Conservation (phyloP, 164 flowering plant genomes). For the Buxus sempervirens region DNA sequence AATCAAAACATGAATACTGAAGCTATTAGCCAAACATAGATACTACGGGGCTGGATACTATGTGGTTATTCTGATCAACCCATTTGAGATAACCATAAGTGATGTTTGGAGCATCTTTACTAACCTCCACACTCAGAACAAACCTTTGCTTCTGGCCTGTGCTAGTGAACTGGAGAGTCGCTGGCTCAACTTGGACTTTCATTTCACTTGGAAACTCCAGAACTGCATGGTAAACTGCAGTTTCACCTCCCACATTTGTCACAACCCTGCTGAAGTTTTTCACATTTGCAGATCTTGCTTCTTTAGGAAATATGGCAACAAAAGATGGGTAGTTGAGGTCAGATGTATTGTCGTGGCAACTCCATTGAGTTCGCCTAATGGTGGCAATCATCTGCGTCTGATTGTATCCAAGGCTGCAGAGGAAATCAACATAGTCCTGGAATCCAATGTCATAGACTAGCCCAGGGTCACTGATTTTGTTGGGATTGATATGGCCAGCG, state of each 20-base stretch:
- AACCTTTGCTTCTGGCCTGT: too few relatives aligned
- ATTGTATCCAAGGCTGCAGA: too few relatives aligned
- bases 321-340: too few relatives aligned
- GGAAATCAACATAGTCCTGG: constrained; percentile 20
- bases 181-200: too few relatives aligned
- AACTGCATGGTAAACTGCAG: constrained; percentile 17
- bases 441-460: constrained; percentile 20
- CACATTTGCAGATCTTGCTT: background rate
- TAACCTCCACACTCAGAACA: too few relatives aligned
- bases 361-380: constrained; percentile 19
- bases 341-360: too few relatives aligned
- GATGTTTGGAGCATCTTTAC: constrained; percentile 5
- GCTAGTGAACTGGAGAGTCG: too few relatives aligned
- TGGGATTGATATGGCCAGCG: constrained; percentile 20
- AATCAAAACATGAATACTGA: background rate
- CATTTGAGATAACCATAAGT: constrained; percentile 24
- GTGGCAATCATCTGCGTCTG: constrained; percentile 20
- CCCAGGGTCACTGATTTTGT: constrained; percentile 25
- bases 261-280: constrained; percentile 26
- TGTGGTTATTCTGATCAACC: too few relatives aligned
- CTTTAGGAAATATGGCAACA: too few relatives aligned
- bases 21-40: background rate
- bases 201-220: constrained; percentile 18
- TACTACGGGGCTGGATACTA: constrained; percentile 30
- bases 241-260: constrained; percentile 24